A percentile compares a stretch with the other conserved stretches of the same genome.
These are phyloP conservation scores for Centella asiatica DNA, from an alignment of 129 eudicot species.

Conservation along the genomic window DNA sequence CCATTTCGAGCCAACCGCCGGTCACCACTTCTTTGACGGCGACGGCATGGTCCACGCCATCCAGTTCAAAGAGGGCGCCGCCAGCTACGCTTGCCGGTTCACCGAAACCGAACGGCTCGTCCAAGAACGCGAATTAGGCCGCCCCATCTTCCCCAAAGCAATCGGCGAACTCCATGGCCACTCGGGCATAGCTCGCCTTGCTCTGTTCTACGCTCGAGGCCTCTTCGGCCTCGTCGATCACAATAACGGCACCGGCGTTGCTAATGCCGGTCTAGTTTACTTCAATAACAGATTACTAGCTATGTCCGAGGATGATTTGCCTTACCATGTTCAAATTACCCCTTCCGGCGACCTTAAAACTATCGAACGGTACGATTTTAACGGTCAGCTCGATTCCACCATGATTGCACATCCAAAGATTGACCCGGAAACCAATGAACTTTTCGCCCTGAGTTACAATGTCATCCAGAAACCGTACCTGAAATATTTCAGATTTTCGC, in stretches of 20 bases:
- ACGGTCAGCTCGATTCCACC: slow-evolving; percentile 30
- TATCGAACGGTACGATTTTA: slow-evolving; percentile 38
- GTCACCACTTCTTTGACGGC: slow-evolving; percentile 55
- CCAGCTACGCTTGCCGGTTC: slow-evolving; percentile 44
- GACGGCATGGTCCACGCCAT: slow-evolving; percentile 68
- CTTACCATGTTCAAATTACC: slow-evolving; percentile 37
- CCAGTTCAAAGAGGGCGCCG: slow-evolving; percentile 23
- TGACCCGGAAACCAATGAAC: slow-evolving; percentile 42
- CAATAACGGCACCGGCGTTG: slow-evolving; percentile 46
- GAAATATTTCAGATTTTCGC: slow-evolving; percentile 36
- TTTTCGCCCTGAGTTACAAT: slow-evolving; percentile 44
- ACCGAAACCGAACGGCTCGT: slow-evolving; percentile 42
- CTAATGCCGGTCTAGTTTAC: slow-evolving; percentile 49
- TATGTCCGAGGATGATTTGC: slow-evolving; percentile 59
- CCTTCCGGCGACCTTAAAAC: slow-evolving; percentile 34
- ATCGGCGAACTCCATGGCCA: slow-evolving; percentile 59
- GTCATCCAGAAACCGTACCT: slow-evolving; percentile 46
- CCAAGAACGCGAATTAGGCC: slow-evolving; percentile 35
- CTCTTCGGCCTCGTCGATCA: slow-evolving; percentile 42
- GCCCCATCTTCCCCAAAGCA: slow-evolving; percentile 54
- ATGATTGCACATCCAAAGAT: slow-evolving; percentile 61
- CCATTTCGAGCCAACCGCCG: slow-evolving; percentile 39
- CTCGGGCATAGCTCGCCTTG: slow-evolving; percentile 40
- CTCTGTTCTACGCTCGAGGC: slow-evolving; percentile 44
- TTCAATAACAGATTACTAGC: slow-evolving; percentile 47